phyloP scores from a whole-genome alignment of 371 early-diverging fungal species.

The Choanephora cucurbitarum region DNA sequence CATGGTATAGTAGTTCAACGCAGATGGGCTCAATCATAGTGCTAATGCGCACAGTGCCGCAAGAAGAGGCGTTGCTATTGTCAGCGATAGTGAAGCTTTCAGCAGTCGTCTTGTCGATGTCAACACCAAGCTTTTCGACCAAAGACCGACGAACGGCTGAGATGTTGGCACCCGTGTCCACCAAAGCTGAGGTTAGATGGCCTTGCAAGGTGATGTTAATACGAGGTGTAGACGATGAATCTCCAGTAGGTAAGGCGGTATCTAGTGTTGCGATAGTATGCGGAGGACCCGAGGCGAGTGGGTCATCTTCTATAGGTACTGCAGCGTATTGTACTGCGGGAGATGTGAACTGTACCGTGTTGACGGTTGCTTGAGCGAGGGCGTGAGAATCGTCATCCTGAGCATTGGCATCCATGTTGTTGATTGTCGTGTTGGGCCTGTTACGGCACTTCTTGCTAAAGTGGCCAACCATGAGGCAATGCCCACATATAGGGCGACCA shows the following conservation, averaged over 20 bases:
- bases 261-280: too few relatives aligned
- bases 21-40: background rate
- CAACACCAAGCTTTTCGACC: background rate
- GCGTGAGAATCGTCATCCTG: too few relatives aligned
- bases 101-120: background rate
- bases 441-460: constrained; percentile 13
- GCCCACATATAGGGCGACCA: constrained; percentile 5
- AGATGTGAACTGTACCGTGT: background rate
- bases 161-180: constrained; percentile 12
- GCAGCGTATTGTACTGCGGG: constrained; percentile 3
- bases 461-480: constrained; percentile 6
- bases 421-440: too few relatives aligned
- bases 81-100: constrained; percentile 4
- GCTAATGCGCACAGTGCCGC: background rate
- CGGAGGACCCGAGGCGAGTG: background rate
- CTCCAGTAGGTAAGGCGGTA: too few relatives aligned
- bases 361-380: too few relatives aligned
- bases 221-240: background rate
- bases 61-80: background rate
- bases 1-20: constrained; percentile 6
- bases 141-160: background rate
- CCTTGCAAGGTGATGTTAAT: background rate
- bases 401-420: too few relatives aligned
- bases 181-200: background rate
- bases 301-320: constrained; percentile 10